phyloP scores from a whole-genome alignment of 176 grass and related monocot genomes.

The Aegilops speltoides region DNA sequence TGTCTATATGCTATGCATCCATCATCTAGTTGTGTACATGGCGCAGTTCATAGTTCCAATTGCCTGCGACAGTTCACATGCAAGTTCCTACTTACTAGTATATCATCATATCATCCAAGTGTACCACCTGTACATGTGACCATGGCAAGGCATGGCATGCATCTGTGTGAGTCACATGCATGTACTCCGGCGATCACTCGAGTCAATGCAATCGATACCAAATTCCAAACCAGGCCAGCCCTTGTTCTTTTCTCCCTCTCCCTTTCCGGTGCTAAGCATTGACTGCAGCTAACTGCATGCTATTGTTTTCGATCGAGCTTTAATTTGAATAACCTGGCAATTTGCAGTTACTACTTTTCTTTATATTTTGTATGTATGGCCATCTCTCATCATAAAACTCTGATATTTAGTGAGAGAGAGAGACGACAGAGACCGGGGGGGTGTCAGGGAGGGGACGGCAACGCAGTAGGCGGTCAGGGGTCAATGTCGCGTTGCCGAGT shows the following conservation, averaged over 20 bases:
- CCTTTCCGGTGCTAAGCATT: slow-evolving; percentile 6
- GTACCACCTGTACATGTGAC: too few relatives aligned
- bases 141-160: not conserved
- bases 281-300: not conserved
- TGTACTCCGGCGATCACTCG: not conserved
- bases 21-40: not conserved
- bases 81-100: too few relatives aligned
- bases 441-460: not conserved
- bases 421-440: too few relatives aligned
- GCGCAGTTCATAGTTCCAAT: slow-evolving; percentile 26
- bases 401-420: too few relatives aligned
- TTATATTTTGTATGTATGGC: not conserved
- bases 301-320: not conserved
- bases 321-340: not conserved
- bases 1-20: not conserved
- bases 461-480: slow-evolving; percentile 21
- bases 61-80: slow-evolving; percentile 19
- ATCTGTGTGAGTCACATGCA: not conserved
- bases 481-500: slow-evolving; percentile 45
- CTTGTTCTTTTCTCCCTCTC: not conserved
- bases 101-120: too few relatives aligned
- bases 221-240: not conserved
- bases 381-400: not conserved
- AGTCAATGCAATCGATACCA: not conserved
- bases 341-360: not conserved